Base-by-base conservation (phyloP, 225 moss, liverwort and hornwort species). In the Antitrichia curtipendula region DNA sequence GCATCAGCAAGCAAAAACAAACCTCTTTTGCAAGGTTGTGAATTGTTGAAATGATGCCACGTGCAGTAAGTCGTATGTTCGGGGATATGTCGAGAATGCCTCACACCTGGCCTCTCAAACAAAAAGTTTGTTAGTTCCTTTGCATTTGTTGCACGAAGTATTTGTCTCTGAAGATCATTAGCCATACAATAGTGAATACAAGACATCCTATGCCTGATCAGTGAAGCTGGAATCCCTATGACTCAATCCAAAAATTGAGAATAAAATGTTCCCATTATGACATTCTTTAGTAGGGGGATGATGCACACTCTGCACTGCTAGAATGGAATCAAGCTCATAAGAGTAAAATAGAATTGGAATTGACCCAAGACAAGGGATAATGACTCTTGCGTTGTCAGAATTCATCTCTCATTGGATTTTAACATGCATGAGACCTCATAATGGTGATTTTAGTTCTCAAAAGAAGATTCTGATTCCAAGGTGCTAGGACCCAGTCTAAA, bases 31-130 rank as follows among this genome's bases (percentile, higher is more conserved):
- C 79, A 88, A 80, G 61, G 88, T 93, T 66, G 94, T 89, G 85
- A 94, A 93, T 69, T 88, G 63, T 78, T 92, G 93, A 58, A 94
- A 73, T 16, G 90, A 86, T 12, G 89, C 91, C 83, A 92, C 89
- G 36, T 96, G 95, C 82, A 96, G 61, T 56, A 96, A 89, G 70
- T 96, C 95, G 82, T 95, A 96, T 4, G 95, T 96, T 82, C 95
- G 90, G 86, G 95, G 95, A 81, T 95, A 93, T 25, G 95, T 96
- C 34, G 95, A 92, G 86, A 96, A 95, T 32, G 95, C 93, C 80
- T 96, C 95, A 87, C 92, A 95, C 95, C 95, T 96, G 93, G 76
- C 40, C 34, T 77, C 78, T 66, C 87, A 83, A 86, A 90, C 52
- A 82, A 75, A 53, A 69, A 63, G 8, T 25, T 75, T 82, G 81